phyloP scores from a whole-genome alignment of 73 alveolate genomes.

The Tetrahymena thermophila region DNA sequence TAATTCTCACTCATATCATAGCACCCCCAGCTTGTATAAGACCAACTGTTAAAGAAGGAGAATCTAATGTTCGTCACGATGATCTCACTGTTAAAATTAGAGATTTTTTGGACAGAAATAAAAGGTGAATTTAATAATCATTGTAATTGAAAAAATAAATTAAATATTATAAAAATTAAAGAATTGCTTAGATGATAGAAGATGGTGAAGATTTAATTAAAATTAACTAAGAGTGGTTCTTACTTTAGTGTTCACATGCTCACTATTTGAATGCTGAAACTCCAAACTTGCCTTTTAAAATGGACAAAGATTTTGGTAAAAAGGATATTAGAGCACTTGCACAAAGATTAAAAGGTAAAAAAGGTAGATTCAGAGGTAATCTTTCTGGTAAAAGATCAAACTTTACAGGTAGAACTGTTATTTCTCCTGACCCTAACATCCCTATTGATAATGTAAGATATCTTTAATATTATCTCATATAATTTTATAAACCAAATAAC shows the following conservation, averaged over 20 bases:
- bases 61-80: constrained; percentile 5
- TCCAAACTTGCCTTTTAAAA: background rate
- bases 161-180: background rate
- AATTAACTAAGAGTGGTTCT: background rate
- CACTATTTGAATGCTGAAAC: background rate
- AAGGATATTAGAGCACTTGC: constrained; percentile 86
- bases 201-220: constrained; percentile 3
- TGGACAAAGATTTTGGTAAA: constrained; percentile 41
- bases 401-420: constrained; percentile 98
- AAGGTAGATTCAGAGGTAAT: constrained; percentile 97
- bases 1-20: constrained; percentile 6
- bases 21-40: constrained; percentile 39
- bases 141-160: too few species aligned
- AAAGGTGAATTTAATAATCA: background rate
- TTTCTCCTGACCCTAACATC: constrained; percentile 99
- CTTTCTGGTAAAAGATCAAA: constrained; percentile 99
- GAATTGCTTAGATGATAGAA: background rate
- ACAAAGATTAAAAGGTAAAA: constrained; percentile 96
- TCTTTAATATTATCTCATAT: background rate
- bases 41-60: constrained; percentile 17
- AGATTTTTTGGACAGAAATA: background rate
- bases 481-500: background rate
- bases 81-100: background rate
- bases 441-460: constrained; percentile 81
- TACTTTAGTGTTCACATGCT: background rate